Evolutionary conservation across 192 early-diverging fungal genomes (phyloP).

Genomic region (Phlyctochytrium bullatum): DNA sequence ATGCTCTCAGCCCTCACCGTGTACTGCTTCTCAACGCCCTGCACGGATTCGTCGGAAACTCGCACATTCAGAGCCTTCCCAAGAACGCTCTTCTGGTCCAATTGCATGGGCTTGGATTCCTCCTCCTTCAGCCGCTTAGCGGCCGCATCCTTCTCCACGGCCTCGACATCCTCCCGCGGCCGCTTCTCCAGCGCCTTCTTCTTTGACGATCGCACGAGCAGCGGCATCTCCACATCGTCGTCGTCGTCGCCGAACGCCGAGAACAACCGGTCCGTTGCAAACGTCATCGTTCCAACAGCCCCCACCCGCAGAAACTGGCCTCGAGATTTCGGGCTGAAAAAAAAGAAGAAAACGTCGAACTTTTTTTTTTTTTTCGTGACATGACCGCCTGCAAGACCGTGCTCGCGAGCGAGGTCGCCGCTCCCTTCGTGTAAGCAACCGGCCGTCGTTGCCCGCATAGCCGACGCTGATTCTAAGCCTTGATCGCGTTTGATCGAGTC

Average conservation of each 20-base stretch:
- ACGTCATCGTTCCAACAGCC: too few species aligned
- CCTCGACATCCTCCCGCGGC: background rate
- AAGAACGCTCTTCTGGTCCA: background rate
- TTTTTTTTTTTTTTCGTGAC: background rate
- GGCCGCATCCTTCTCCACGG: background rate
- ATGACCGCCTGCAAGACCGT: conserved; percentile 24
- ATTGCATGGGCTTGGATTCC: background rate
- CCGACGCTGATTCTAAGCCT: background rate
- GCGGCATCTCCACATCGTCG: conserved; percentile 11
- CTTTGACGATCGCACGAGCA: background rate
- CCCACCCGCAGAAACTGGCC: too few species aligned
- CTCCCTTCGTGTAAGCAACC: conserved; percentile 57
- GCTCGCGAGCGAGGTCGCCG: conserved; percentile 61
- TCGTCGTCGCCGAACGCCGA: conserved; percentile 27
- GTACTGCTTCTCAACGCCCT: conserved; percentile 23
- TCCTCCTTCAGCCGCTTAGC: background rate
- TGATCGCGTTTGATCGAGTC: background rate
- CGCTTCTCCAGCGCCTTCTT: conserved; percentile 1
- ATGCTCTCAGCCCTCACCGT: conserved; percentile 23
- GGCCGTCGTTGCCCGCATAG: background rate
- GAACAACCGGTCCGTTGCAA: conserved; percentile 15
- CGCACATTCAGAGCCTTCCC: conserved; percentile 2
- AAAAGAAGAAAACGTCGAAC: too few species aligned
- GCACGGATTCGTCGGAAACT: conserved; percentile 16
- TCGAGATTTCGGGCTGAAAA: too few species aligned